phyloP scores from a whole-genome alignment of 371 early-diverging fungal genomes.

The Mortierella sp. region DNA sequence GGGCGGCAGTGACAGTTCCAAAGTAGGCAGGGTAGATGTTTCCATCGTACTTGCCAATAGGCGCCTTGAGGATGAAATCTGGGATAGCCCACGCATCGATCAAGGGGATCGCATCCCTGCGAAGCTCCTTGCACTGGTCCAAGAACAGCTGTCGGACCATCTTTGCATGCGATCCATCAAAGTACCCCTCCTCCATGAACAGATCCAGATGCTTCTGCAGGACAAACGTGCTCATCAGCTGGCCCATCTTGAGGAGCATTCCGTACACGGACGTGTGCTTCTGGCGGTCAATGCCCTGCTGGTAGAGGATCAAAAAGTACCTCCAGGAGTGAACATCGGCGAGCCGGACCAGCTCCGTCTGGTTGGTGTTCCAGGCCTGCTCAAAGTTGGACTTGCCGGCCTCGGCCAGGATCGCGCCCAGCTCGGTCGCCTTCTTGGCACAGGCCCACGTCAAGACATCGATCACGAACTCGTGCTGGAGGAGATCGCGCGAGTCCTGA shows the following conservation, averaged over 20 bases:
- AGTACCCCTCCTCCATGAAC: conserved; percentile 67
- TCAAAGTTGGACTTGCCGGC: conserved; percentile 43
- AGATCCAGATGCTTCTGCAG: conserved; percentile 63
- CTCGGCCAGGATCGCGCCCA: conserved; percentile 16
- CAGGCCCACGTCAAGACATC: conserved; percentile 57
- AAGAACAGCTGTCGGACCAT: conserved; percentile 62
- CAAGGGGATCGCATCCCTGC: conserved; percentile 71
- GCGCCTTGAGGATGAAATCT: conserved; percentile 76
- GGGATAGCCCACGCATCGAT: conserved; percentile 74
- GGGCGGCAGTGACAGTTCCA: conserved; percentile 44
- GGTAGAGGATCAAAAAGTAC: conserved; percentile 51
- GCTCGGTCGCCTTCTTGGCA: conserved; percentile 43
- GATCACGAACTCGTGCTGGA: conserved; percentile 44
- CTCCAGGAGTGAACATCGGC: conserved; percentile 58
- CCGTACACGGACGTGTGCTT: conserved; percentile 41
- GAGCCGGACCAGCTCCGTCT: conserved; percentile 56
- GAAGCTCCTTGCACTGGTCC: conserved; percentile 66
- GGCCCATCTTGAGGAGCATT: conserved; percentile 54
- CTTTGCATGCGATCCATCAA: conserved; percentile 63
- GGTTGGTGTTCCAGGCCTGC: conserved; percentile 60
- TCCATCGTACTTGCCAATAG: conserved; percentile 76
- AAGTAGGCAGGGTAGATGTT: conserved; percentile 66
- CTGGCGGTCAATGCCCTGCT: conserved; percentile 34
- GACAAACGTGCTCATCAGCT: conserved; percentile 43
- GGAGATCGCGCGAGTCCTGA: conserved; percentile 57